These are phyloP conservation scores for Calonectria leucothoes DNA, from an alignment of 2,329 filamentous ascomycete species.

Conservation along the genomic window DNA sequence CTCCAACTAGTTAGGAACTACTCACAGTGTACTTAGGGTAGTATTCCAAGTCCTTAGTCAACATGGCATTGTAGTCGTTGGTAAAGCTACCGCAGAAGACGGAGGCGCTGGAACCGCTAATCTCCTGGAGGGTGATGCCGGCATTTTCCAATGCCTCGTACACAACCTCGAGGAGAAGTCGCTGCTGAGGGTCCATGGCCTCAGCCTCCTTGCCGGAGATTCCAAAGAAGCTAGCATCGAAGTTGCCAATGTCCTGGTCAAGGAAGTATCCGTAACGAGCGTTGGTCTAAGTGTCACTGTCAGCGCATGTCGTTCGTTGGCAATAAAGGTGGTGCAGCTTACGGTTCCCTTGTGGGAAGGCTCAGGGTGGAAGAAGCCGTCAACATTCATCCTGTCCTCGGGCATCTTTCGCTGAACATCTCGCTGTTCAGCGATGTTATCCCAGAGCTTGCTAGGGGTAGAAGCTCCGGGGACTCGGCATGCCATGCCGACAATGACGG, in stretches of 20 bases:
- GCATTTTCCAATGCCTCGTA: constrained; percentile 45
- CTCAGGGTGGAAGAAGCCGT: constrained; percentile 51
- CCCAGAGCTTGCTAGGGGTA: constrained; percentile 43
- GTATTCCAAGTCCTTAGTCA: constrained; percentile 42
- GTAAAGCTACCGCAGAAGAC: constrained; percentile 47
- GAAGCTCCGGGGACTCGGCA: constrained; percentile 38
- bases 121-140: constrained; percentile 45
- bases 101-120: constrained; percentile 36
- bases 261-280: constrained; percentile 42
- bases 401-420: constrained; percentile 51
- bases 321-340: not conserved
- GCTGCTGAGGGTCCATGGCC: constrained; percentile 52
- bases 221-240: constrained; percentile 53
- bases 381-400: constrained; percentile 58
- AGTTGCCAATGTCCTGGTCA: constrained; percentile 44
- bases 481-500: constrained; percentile 47
- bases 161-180: constrained; percentile 45
- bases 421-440: constrained; percentile 44
- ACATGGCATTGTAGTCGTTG: constrained; percentile 41
- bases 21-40: constrained; percentile 47
- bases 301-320: not conserved
- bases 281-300: constrained; percentile 19
- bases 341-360: constrained; percentile 34
- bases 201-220: constrained; percentile 53
- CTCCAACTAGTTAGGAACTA: not conserved